These are phyloP conservation scores for Vitellaria paradoxa DNA, from an alignment of 179 eudicot species.

Conservation along the genomic window DNA sequence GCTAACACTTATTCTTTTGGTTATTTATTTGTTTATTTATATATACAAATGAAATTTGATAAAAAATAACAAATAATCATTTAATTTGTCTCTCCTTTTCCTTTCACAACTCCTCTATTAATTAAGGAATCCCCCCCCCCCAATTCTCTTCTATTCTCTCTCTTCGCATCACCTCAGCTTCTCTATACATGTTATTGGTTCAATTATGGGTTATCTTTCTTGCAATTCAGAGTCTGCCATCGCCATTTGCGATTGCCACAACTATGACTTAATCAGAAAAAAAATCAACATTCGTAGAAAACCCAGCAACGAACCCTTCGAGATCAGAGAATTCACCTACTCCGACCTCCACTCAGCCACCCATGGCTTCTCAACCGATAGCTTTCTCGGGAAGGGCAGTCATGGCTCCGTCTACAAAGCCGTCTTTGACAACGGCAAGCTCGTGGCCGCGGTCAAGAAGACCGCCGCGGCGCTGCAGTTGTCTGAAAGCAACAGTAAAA, in stretches of 20 bases:
- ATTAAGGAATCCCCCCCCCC: background rate
- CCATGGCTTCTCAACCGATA: conserved; percentile 47
- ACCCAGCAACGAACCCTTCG: background rate
- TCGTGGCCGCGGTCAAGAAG: conserved; percentile 67
- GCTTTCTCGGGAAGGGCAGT: conserved; percentile 82
- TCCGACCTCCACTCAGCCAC: conserved; percentile 61
- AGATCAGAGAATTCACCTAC: conserved; percentile 43
- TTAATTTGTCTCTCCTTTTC: no score
- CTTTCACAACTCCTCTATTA: no score
- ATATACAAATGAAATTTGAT: no score
- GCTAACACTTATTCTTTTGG: no score
- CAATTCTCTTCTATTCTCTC: background rate
- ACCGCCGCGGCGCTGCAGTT: background rate
- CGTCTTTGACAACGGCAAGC: conserved; percentile 29
- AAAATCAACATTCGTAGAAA: background rate
- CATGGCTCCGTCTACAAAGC: conserved; percentile 76
- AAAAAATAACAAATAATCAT: no score
- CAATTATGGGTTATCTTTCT: conserved; percentile 50
- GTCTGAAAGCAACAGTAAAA: no score
- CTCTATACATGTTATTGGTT: background rate
- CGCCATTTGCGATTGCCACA: conserved; percentile 42
- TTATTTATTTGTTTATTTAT: no score
- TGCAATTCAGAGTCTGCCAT: conserved; percentile 66
- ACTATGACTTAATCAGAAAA: conserved; percentile 10
- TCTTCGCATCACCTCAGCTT: background rate